Conservation (phyloP, 495 filamentous ascomycete species). For the Penicillium waksmanii region DNA sequence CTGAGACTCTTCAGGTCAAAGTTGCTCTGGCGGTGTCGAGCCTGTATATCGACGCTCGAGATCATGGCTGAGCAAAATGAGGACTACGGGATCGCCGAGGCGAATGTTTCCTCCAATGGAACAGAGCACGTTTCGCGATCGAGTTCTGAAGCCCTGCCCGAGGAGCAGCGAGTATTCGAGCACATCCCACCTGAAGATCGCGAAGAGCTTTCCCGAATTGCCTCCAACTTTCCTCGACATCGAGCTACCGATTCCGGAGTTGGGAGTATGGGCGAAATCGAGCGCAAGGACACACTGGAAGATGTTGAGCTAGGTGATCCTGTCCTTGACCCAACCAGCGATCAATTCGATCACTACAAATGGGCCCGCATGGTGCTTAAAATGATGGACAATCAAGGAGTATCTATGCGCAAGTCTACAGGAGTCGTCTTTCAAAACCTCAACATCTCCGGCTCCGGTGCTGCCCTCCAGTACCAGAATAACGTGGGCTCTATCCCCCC, state of each 20-base stretch:
- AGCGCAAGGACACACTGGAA: conserved; percentile 49
- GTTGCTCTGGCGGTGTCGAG: neutral
- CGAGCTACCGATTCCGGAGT: conserved; percentile 27
- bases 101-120: conserved; percentile 24
- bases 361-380: conserved; percentile 57
- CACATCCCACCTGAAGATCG: conserved; percentile 40
- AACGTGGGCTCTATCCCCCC: conserved; percentile 53
- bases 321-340: conserved; percentile 57
- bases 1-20: neutral
- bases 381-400: conserved; percentile 47
- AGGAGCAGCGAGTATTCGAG: conserved; percentile 34
- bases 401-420: conserved; percentile 40
- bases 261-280: conserved; percentile 29
- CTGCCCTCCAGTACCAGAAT: conserved; percentile 59
- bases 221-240: conserved; percentile 42
- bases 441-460: conserved; percentile 57
- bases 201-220: conserved; percentile 41
- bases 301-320: conserved; percentile 51
- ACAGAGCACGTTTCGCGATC: conserved; percentile 16
- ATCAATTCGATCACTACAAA: conserved; percentile 60
- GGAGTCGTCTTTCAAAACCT: conserved; percentile 57
- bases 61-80: conserved; percentile 27
- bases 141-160: conserved; percentile 22
- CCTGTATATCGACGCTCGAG: neutral
- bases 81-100: conserved; percentile 13